These are phyloP conservation scores for Peronospora farinosa DNA, from an alignment of 352 stramenopile species.

Conservation along the genomic window DNA sequence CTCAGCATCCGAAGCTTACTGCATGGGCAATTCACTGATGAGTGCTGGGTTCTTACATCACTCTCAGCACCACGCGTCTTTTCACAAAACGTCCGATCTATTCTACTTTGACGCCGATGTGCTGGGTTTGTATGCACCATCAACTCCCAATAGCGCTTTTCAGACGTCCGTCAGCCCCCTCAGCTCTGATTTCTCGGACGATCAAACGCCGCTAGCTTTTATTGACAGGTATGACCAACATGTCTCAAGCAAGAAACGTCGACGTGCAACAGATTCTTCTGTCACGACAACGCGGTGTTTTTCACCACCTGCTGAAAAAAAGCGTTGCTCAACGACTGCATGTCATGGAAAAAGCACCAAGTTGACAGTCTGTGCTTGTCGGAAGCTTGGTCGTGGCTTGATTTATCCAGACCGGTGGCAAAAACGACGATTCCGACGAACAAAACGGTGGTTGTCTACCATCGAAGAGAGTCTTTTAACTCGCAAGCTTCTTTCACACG, in stretches of 20 bases:
- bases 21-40: conserved; percentile 58
- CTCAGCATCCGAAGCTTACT: conserved; percentile 39
- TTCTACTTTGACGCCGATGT: conserved; percentile 46
- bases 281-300: conserved; percentile 20
- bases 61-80: conserved; percentile 35
- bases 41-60: conserved; percentile 65
- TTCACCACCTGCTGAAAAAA: conserved; percentile 23
- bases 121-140: conserved; percentile 26
- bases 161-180: background rate
- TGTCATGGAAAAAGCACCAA: conserved; percentile 15
- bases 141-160: conserved; percentile 7
- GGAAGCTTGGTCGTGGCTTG: conserved; percentile 39
- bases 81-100: conserved; percentile 42
- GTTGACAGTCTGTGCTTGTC: conserved; percentile 36
- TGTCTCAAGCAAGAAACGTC: conserved; percentile 3
- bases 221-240: background rate
- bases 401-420: conserved; percentile 20
- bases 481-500: conserved; percentile 28
- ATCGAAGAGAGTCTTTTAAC: conserved; percentile 36
- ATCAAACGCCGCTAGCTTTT: conserved; percentile 5
- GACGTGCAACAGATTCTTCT: conserved; percentile 23
- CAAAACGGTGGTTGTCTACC: conserved; percentile 44
- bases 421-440: conserved; percentile 39
- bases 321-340: conserved; percentile 23
- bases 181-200: conserved; percentile 9